These are phyloP conservation scores for Durotheca rogersii DNA, from an alignment of 495 filamentous ascomycete species.

Conservation along the genomic window DNA sequence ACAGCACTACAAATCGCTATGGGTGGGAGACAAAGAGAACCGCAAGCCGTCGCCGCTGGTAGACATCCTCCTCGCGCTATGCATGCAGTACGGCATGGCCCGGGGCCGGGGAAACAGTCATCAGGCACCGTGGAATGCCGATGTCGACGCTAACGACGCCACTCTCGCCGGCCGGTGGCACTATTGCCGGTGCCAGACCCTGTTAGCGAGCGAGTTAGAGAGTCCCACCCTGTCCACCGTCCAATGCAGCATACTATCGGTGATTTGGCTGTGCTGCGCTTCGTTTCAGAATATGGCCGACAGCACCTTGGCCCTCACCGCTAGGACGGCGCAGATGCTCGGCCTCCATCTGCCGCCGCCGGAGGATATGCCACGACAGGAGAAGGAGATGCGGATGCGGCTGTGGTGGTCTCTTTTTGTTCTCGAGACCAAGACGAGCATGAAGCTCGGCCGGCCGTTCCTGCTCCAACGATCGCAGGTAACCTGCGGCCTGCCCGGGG, in stretches of 20 bases:
- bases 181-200: slow-evolving; percentile 41
- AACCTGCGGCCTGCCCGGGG: slow-evolving; percentile 39
- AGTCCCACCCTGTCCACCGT: slow-evolving; percentile 48
- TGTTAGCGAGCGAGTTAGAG: slow-evolving; percentile 48
- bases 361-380: slow-evolving; percentile 27
- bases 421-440: slow-evolving; percentile 46
- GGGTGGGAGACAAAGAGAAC: slow-evolving; percentile 25
- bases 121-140: slow-evolving; percentile 3
- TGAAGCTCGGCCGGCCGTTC: slow-evolving; percentile 53
- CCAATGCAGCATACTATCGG: slow-evolving; percentile 51
- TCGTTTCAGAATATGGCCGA: slow-evolving; percentile 51
- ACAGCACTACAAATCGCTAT: slow-evolving; percentile 50
- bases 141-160: slow-evolving; percentile 36
- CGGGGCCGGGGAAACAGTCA: not conserved
- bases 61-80: slow-evolving; percentile 53
- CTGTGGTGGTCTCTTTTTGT: slow-evolving; percentile 53
- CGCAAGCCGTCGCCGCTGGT: slow-evolving; percentile 52
- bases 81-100: slow-evolving; percentile 51
- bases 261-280: slow-evolving; percentile 48
- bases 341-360: slow-evolving; percentile 52
- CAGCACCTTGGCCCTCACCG: slow-evolving; percentile 39
- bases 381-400: slow-evolving; percentile 44
- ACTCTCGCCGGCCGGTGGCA: slow-evolving; percentile 48
- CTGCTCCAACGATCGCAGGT: slow-evolving; percentile 31
- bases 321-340: slow-evolving; percentile 47